Base-by-base conservation (phyloP, 352 stramenopile genomes). In the Pilasporangium apinafurcum region DNA sequence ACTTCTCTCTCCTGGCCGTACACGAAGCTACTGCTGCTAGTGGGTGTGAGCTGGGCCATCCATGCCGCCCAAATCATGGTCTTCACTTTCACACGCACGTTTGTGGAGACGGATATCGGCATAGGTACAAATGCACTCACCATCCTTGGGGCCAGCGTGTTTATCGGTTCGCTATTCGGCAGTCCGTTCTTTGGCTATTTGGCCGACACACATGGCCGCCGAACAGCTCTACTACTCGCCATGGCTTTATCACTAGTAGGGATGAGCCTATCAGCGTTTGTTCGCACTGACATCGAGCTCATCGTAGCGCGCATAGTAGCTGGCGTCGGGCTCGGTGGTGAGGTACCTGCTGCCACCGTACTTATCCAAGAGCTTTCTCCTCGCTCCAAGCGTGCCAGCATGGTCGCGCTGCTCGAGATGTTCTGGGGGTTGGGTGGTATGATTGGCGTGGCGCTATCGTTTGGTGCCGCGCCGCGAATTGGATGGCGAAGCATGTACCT, bases 31-130 rank as follows among this genome's bases (percentile, higher is more conserved):
- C 35, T 79, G 17, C 18, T 64, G 17, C 17, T 60, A 25, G 44
- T 42, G 7, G 67, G 67, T 9, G 35, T 64, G 20, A 65, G 56
- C 12, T 73, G 63, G 63, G 60, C 57, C 12, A 51, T 79, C 44
- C 59, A 71, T 58, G 45, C 67, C 21, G 49, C 62, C 24, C 60
- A 66, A 24, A 60, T 68, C 6, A 53, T 51, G 2, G 43, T 76
- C n/a, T 66, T 79, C 24, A 33, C 52, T 2, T 79, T 65, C 53
- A 68, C 61, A 26, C 46, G 64, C 12, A 37, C 31, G 7, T 37
- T 57, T 5, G 53, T 79, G 29, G 35, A 44, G 16, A 61, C 55
- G 13, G 48, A 63, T 32, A 53, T 66, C 32, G 44, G 37, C 33
- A 68, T 74, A 48, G 48, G 45, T 3, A 41, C 32, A 5, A 42